Percentiles rank a stretch among this genome's conserved stretches.
Conservation (phyloP, 1,284 basidiomycete genomes). For the Sphaerobolus stellatus region DNA sequence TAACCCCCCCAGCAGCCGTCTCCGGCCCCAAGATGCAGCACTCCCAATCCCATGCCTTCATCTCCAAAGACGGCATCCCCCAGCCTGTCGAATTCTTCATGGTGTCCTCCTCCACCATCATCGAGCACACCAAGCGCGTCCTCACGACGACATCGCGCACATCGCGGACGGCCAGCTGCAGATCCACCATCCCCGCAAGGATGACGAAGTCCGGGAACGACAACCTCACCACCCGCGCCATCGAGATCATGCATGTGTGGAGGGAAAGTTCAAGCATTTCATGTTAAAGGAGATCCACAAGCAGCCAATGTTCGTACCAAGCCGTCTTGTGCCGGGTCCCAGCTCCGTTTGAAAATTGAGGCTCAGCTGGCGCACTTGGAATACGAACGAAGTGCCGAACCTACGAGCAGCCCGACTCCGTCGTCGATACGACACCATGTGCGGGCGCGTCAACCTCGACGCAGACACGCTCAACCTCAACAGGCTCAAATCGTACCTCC, state of each 20-base stretch:
- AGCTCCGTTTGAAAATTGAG: no score
- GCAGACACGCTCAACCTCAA: slow-evolving; percentile 89
- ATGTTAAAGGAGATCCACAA: slow-evolving; percentile 99
- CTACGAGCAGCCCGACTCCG: slow-evolving; percentile 99
- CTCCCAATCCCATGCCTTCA: slow-evolving; percentile 96
- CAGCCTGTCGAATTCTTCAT: slow-evolving; percentile 99
- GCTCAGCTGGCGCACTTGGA: slow-evolving; percentile 98
- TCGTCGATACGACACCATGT: slow-evolving; percentile 99
- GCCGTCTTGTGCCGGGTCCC: no score
- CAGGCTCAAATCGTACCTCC: slow-evolving; percentile 92
- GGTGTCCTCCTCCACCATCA: slow-evolving; percentile 92
- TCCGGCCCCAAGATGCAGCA: slow-evolving; percentile 81
- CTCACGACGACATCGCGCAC: slow-evolving; percentile 98
- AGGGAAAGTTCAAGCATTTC: slow-evolving; percentile 99
- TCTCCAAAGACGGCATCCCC: slow-evolving; percentile 97
- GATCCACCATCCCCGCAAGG: slow-evolving; percentile 94
- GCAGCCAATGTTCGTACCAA: no score
- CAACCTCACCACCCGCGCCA: slow-evolving; percentile 86
- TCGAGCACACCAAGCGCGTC: slow-evolving; percentile 99
- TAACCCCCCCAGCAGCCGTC: slow-evolving; percentile 77
- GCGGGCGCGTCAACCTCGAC: slow-evolving; percentile 99
- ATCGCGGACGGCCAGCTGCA: slow-evolving; percentile 96
- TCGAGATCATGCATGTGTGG: slow-evolving; percentile 99
- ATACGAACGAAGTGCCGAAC: slow-evolving; percentile 96
- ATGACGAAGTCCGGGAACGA: slow-evolving; percentile 75